Evolutionary conservation across 2,329 filamentous ascomycete genomes (phyloP), one percentile per base, ranked within the genome.

Genomic region (Ceratocystis smalleyi): DNA sequence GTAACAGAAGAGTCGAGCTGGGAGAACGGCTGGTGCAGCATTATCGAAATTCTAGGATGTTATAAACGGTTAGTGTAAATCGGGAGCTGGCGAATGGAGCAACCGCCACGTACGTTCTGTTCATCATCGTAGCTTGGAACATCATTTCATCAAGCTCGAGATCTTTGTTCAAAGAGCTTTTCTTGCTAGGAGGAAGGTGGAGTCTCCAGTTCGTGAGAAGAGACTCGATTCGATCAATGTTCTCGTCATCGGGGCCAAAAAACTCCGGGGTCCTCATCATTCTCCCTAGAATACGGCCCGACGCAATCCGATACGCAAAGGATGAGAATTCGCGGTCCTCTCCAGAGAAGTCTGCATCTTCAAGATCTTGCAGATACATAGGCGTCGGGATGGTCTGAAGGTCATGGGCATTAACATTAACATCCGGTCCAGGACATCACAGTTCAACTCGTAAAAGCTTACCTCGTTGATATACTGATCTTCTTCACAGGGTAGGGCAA

Each of bases 111-210:
- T 72, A 79, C 77, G 80, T 80, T 67, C 83, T 76, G 40, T 77
- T 80, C 70, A 95, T 88, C 83, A 95, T 92, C 68, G 89, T 86
- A 0, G 89, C 91, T 72, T 95, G 89, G 75, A 96, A 95, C 74
- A 96, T 85, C 81, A 95, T 87, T 74, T 95, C 89, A 72, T 96
- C 91, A 10, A 91, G 78, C 63, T 83, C 80, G 40, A 89, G 86
- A 69, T 86, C 83, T 67, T 82, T 81, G 66, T 83, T 81, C 63
- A 95, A 77, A 17, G 88, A 79, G 67, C 89, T 82, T 64, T 79
- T 79, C 74, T 95, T 95, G 15, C 79, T 79, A 17, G 80, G 77
- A 0, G 91, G 91, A 0, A 96, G 77, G 70, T 94, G 87, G 59
- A 92, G 81, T 63, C 84, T 81, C 88, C 89, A 96, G 72, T 90